Conservation (phyloP, 2,329 filamentous ascomycete species). For the Pestalotiopsis sp. region DNA sequence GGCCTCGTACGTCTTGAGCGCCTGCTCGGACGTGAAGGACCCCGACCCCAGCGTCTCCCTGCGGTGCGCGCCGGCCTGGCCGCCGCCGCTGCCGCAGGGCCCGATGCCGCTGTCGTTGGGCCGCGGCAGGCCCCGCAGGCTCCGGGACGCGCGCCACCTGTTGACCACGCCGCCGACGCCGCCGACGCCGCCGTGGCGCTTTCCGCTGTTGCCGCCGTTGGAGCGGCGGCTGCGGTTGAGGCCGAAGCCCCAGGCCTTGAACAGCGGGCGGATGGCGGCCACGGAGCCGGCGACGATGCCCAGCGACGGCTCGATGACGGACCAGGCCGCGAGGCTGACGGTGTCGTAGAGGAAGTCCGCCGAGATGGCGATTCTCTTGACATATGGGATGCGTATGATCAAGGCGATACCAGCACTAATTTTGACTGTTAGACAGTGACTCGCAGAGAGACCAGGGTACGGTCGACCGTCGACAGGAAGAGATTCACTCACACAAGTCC, state of each 20-base stretch:
- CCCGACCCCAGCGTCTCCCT: background rate
- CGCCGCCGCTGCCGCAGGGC: background rate
- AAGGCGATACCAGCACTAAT: conserved; percentile 41
- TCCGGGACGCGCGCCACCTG: background rate
- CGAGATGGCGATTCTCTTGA: conserved; percentile 29
- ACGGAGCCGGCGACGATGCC: conserved; percentile 36
- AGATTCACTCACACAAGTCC: conserved; percentile 46
- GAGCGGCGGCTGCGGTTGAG: conserved; percentile 4
- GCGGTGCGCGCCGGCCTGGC: background rate
- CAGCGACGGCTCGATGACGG: conserved; percentile 34
- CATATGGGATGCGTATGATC: conserved; percentile 38
- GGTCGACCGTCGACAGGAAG: background rate
- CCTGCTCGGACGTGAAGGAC: background rate
- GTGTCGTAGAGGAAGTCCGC: conserved; percentile 33
- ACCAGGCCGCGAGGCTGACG: conserved; percentile 32
- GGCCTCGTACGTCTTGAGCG: background rate
- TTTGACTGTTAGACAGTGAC: background rate
- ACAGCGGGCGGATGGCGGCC: conserved; percentile 33
- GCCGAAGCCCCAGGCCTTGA: conserved; percentile 28
- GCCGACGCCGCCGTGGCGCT: background rate
- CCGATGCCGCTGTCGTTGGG: background rate
- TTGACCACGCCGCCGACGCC: background rate
- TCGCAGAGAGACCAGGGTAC: background rate
- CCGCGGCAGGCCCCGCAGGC: background rate
- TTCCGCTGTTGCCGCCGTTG: background rate